phyloP scores from a whole-genome alignment of 1,284 basidiomycete genomes.

The Rhodotorula sp. region DNA sequence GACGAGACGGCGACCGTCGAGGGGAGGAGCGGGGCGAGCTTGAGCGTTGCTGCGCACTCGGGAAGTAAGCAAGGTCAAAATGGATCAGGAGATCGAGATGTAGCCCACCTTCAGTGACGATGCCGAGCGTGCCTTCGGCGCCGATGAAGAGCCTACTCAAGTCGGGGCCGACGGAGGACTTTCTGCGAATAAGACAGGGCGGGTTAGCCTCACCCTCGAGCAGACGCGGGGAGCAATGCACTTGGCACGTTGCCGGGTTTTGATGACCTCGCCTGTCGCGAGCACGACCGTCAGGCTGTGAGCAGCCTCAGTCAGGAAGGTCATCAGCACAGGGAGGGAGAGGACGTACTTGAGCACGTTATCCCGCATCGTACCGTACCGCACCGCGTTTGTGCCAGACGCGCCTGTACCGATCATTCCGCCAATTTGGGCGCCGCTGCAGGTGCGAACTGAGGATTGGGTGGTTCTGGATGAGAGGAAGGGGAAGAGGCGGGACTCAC shows the following conservation, averaged over 20 bases:
- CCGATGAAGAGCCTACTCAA: constrained; percentile 90
- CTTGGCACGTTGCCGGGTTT: constrained; percentile 75
- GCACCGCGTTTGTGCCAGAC: constrained; percentile 73
- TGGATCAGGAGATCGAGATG: constrained; percentile 53
- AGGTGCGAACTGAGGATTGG: not conserved
- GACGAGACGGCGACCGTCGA: constrained; percentile 61
- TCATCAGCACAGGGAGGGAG: constrained; percentile 1
- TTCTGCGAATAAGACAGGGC: constrained; percentile 51
- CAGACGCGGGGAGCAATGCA: constrained; percentile 13
- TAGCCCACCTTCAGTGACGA: constrained; percentile 70
- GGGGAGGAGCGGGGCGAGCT: constrained; percentile 72
- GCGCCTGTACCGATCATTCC: constrained; percentile 69
- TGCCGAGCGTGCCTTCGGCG: constrained; percentile 89
- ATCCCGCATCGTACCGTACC: constrained; percentile 68
- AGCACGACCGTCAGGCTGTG: constrained; percentile 74
- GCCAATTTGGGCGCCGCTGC: constrained; percentile 55
- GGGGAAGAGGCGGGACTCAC: not conserved
- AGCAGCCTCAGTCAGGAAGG: not conserved
- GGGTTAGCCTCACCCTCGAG: not conserved
- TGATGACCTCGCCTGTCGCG: constrained; percentile 88
- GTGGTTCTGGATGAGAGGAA: not conserved
- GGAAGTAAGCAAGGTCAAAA: constrained; percentile 5
- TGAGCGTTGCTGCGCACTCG: constrained; percentile 63
- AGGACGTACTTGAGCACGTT: constrained; percentile 28
- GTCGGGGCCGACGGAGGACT: constrained; percentile 90